phyloP scores from a whole-genome alignment of 78 protist genomes.

The Dictyostelium brefeldianum region DNA sequence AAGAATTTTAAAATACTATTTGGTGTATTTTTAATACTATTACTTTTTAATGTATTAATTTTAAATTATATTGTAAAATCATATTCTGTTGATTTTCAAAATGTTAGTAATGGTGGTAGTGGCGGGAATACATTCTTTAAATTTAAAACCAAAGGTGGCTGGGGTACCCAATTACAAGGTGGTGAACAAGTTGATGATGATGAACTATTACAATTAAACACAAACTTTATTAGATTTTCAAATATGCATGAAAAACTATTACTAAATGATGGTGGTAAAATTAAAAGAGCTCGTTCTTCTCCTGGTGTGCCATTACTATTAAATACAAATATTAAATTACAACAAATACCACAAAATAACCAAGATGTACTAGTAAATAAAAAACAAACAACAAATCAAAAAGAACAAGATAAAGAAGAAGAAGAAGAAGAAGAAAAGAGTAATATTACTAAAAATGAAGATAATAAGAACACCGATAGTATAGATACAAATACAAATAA shows the following conservation, averaged over 20 bases:
- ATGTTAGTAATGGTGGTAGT: not conserved
- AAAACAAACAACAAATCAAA: not conserved
- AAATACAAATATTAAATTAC: too few species aligned
- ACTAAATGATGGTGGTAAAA: not conserved
- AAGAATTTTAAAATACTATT: slow-evolving; percentile 16
- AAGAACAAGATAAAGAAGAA: not conserved
- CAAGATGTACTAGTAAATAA: not conserved
- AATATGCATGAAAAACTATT: slow-evolving; percentile 5
- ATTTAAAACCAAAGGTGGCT: not conserved
- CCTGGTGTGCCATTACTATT: too few species aligned
- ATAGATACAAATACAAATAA: not conserved
- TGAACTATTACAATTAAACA: not conserved
- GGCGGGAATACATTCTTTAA: not conserved
- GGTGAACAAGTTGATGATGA: not conserved
- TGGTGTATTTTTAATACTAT: not conserved
- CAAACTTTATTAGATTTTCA: slow-evolving; percentile 13
- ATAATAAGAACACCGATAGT: too few species aligned
- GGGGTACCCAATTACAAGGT: not conserved
- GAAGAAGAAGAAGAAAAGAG: not conserved
- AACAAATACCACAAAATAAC: not conserved
- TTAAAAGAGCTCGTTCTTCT: not conserved
- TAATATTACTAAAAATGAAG: not conserved
- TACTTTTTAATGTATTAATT: not conserved
- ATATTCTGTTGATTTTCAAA: not conserved
- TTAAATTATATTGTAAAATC: slow-evolving; percentile 4